Percentiles rank a stretch among this genome's conserved stretches.
Evolutionary conservation across 2,329 filamentous ascomycete genomes (phyloP).

Genomic region (Trichoderma harzianum): DNA sequence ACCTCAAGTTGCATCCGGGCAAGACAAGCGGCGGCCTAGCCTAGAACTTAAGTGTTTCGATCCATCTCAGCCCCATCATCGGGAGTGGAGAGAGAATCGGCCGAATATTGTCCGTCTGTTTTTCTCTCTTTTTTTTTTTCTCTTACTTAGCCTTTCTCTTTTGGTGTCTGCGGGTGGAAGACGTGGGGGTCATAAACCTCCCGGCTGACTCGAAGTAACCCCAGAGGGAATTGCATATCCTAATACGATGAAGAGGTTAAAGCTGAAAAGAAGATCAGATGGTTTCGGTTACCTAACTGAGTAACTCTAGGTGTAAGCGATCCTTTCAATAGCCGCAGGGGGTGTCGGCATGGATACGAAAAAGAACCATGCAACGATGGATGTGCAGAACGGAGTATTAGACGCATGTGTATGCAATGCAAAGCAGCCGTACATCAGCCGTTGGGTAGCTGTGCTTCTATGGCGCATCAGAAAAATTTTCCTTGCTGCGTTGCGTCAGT

Average conservation of each 20-base stretch:
- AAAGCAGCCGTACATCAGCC: conserved; percentile 8
- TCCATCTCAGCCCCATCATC: conserved; percentile 11
- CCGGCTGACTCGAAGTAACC: not conserved
- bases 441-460: conserved; percentile 9
- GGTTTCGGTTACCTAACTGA: not conserved
- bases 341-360: not conserved
- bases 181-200: conserved; percentile 6
- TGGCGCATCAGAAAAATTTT: not conserved
- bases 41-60: not conserved
- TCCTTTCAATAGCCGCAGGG: not conserved
- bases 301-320: not conserved
- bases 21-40: not conserved
- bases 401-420: not conserved
- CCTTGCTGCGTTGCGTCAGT: not conserved
- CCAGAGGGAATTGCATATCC: not conserved
- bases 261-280: not conserved
- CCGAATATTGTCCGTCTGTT: not conserved
- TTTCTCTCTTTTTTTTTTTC: not conserved
- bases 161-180: not conserved
- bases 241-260: not conserved
- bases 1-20: conserved; percentile 6
- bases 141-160: not conserved
- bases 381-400: not conserved
- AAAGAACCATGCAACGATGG: not conserved
- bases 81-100: not conserved